These are phyloP conservation scores for Wallacemonas sp. DNA, from an alignment of 208 protist species.

Conservation along the genomic window DNA sequence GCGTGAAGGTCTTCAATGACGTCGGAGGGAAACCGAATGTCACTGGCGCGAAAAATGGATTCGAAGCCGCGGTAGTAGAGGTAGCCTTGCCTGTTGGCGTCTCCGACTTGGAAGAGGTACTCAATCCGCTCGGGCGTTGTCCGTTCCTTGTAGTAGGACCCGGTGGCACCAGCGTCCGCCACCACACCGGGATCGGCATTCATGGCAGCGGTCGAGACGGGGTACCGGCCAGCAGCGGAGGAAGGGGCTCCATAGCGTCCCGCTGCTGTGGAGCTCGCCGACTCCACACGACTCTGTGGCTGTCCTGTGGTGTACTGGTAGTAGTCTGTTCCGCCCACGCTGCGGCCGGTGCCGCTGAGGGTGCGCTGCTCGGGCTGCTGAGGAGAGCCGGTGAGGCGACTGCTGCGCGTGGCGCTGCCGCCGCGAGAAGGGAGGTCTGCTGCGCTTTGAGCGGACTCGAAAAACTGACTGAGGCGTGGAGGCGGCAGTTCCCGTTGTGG, in stretches of 20 bases:
- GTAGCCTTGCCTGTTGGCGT: slow-evolving; percentile 23
- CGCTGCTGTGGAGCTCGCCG: background rate
- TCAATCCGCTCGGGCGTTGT: slow-evolving; percentile 60
- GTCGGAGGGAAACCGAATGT: slow-evolving; percentile 58
- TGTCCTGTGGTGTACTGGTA: background rate
- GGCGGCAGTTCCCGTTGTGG: slow-evolving; percentile 67
- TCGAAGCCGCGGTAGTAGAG: slow-evolving; percentile 48
- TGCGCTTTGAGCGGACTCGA: slow-evolving; percentile 20
- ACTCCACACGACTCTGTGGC: background rate
- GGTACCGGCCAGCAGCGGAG: background rate
- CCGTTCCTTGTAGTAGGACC: slow-evolving; percentile 35
- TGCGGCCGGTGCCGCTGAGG: background rate
- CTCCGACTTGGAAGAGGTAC: slow-evolving; percentile 50
- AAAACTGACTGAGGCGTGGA: slow-evolving; percentile 50
- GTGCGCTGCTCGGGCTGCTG: slow-evolving; percentile 6
- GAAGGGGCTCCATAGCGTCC: background rate
- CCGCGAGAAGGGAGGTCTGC: background rate
- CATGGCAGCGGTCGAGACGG: background rate
- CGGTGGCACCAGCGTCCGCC: background rate
- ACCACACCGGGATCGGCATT: slow-evolving; percentile 1
- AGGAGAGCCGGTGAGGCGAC: background rate
- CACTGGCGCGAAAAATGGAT: slow-evolving; percentile 49
- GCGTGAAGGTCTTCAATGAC: slow-evolving; percentile 57
- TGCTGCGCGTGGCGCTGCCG: background rate
- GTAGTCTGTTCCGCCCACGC: background rate